These are phyloP conservation scores for Chrysoporthe puriensis DNA, from an alignment of 2,329 filamentous ascomycete species.

Conservation along the genomic window DNA sequence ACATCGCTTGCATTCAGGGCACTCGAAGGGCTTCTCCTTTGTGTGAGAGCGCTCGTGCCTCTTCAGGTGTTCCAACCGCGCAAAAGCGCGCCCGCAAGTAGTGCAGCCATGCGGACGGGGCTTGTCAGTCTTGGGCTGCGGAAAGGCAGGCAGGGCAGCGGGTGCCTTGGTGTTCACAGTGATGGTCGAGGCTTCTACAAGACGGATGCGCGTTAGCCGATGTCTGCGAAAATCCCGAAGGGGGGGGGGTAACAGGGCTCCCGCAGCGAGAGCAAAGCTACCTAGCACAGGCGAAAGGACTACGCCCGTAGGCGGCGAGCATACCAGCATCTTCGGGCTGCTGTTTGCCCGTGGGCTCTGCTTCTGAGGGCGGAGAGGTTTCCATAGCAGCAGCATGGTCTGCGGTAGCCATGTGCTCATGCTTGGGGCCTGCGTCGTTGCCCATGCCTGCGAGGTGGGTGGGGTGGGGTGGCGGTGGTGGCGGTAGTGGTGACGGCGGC, in stretches of 20 bases:
- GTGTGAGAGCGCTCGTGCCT: conserved; percentile 97
- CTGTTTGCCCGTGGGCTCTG: conserved; percentile 20
- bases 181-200: conserved; percentile 49
- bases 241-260: not conserved
- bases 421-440: conserved; percentile 28
- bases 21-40: conserved; percentile 98
- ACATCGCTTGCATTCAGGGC: conserved; percentile 89
- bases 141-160: conserved; percentile 52
- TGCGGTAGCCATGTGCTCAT: conserved; percentile 26
- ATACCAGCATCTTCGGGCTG: conserved; percentile 29
- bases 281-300: not conserved
- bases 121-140: conserved; percentile 94
- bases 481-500: not conserved
- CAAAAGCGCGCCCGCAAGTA: conserved; percentile 91
- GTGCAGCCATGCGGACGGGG: conserved; percentile 91
- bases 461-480: not conserved
- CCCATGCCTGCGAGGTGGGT: conserved; percentile 17
- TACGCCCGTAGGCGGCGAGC: conserved; percentile 20
- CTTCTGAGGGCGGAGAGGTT: conserved; percentile 23
- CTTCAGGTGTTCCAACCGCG: conserved; percentile 93
- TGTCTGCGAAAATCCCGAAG: not conserved
- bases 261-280: not conserved
- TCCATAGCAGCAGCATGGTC: conserved; percentile 15
- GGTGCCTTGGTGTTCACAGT: conserved; percentile 52
- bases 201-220: not conserved